These are phyloP conservation scores for Tetracladium setigerum DNA, from an alignment of 495 filamentous ascomycete genomes.

Conservation along the genomic window DNA sequence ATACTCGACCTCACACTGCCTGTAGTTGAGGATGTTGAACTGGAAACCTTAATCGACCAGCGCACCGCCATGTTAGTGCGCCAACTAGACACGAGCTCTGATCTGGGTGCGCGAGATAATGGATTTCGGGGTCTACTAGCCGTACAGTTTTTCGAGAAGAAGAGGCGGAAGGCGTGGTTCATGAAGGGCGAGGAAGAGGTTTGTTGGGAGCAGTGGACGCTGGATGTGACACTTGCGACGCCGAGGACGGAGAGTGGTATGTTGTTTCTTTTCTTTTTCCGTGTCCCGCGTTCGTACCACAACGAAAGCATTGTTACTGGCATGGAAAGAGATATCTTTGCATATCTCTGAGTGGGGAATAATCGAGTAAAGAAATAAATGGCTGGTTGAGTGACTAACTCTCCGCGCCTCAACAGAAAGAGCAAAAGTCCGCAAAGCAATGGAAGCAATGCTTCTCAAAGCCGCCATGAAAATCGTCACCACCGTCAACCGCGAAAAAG, in stretches of 20 bases:
- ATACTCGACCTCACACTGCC: conserved; percentile 89
- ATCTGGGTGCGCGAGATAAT: conserved; percentile 34
- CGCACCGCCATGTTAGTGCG: conserved; percentile 70
- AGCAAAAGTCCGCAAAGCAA: conserved; percentile 77
- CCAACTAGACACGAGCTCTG: conserved; percentile 43
- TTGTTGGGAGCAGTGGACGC: conserved; percentile 92
- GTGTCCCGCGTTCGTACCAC: too few species aligned
- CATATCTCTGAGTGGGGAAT: background rate
- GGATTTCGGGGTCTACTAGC: conserved; percentile 70
- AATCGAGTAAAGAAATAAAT: too few species aligned
- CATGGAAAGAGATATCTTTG: conserved; percentile 2
- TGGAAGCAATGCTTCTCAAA: conserved; percentile 78
- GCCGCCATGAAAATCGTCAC: conserved; percentile 81
- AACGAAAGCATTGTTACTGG: background rate
- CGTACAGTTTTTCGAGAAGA: conserved; percentile 94
- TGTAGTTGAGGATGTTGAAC: conserved; percentile 78
- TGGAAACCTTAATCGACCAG: conserved; percentile 89
- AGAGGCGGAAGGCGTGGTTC: conserved; percentile 76
- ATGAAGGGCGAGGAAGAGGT: conserved; percentile 75
- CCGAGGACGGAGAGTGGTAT: conserved; percentile 83
- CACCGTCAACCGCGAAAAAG: conserved; percentile 79
- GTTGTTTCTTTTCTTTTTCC: conserved; percentile 16
- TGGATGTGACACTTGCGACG: conserved; percentile 85
- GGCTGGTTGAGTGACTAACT: background rate
- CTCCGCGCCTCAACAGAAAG: conserved; percentile 47